Evolutionary conservation across 495 filamentous ascomycete genomes (phyloP).

Genomic region (Penicillium cinerascens): DNA sequence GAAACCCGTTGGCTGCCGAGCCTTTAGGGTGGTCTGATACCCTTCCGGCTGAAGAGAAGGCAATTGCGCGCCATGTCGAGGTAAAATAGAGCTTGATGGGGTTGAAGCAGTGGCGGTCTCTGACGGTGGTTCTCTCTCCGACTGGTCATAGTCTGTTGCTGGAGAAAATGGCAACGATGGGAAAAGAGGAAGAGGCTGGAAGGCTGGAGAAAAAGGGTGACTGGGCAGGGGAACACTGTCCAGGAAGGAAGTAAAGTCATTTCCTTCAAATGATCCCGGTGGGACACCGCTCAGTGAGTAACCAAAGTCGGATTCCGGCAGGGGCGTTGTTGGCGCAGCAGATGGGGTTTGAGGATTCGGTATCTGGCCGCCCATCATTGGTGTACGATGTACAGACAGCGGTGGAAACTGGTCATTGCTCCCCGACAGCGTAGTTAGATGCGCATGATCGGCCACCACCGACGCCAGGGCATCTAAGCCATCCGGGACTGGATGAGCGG

Average conservation of each 20-base stretch:
- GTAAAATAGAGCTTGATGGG: slow-evolving; percentile 35
- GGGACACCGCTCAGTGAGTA: slow-evolving; percentile 26
- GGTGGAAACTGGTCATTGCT: slow-evolving; percentile 8
- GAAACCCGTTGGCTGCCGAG: slow-evolving; percentile 29
- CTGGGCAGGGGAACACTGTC: slow-evolving; percentile 40
- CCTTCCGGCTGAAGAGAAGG: slow-evolving; percentile 39
- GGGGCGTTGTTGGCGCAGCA: slow-evolving; percentile 16
- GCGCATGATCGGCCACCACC: slow-evolving; percentile 27
- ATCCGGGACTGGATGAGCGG: slow-evolving; percentile 21
- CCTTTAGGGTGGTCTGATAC: slow-evolving; percentile 27
- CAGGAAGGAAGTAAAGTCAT: slow-evolving; percentile 42
- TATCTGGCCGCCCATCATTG: slow-evolving; percentile 11
- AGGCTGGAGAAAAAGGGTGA: slow-evolving; percentile 38
- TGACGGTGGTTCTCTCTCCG: slow-evolving; percentile 14
- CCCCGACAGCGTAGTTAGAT: slow-evolving; percentile 3
- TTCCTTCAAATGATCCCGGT: slow-evolving; percentile 24
- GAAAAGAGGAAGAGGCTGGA: slow-evolving; percentile 39
- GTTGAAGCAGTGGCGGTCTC: slow-evolving; percentile 21
- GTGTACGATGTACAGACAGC: slow-evolving; percentile 13
- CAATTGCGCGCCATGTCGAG: slow-evolving; percentile 38
- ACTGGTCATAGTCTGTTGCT: slow-evolving; percentile 27
- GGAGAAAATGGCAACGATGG: slow-evolving; percentile 33
- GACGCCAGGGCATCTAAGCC: slow-evolving; percentile 36
- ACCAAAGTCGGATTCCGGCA: slow-evolving; percentile 22
- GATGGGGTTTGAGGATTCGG: slow-evolving; percentile 13